Evolutionary conservation across 2,329 filamentous ascomycete species (phyloP).

Genomic region (Lecanosticta acicola): DNA sequence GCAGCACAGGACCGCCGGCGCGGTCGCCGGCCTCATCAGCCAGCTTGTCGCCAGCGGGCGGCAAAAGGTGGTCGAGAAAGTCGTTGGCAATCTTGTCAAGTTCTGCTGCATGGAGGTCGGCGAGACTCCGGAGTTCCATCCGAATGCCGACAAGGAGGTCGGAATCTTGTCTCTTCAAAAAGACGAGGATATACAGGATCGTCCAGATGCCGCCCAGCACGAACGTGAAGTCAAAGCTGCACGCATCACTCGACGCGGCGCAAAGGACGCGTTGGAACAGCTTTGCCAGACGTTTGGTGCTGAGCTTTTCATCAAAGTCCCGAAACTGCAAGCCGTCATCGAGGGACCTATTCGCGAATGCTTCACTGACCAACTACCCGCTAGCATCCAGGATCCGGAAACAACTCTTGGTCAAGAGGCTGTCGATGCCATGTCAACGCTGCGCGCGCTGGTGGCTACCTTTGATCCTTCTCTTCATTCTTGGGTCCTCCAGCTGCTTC

Average conservation of each 20-base stretch:
- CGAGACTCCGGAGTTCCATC: constrained; percentile 90
- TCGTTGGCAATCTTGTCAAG: constrained; percentile 91
- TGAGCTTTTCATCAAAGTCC: constrained; percentile 72
- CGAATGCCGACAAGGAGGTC: constrained; percentile 70
- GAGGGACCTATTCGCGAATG: constrained; percentile 71
- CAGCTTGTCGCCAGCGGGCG: constrained; percentile 76
- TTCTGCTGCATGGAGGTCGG: constrained; percentile 97
- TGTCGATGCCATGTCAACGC: constrained; percentile 86
- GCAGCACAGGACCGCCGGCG: constrained; percentile 77
- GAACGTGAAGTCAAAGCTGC: constrained; percentile 84
- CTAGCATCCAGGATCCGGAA: constrained; percentile 66
- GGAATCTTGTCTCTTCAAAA: constrained; percentile 91
- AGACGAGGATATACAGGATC: constrained; percentile 91
- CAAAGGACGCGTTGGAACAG: constrained; percentile 89
- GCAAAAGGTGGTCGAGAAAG: constrained; percentile 84
- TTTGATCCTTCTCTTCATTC: constrained; percentile 67
- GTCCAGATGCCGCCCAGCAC: constrained; percentile 83
- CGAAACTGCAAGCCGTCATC: constrained; percentile 74
- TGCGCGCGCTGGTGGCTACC: constrained; percentile 89
- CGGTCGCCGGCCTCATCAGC: constrained; percentile 78
- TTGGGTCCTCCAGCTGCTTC: constrained; percentile 78
- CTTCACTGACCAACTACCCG: constrained; percentile 63
- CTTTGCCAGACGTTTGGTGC: constrained; percentile 73
- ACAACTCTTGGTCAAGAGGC: constrained; percentile 80
- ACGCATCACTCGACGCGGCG: constrained; percentile 82